Percentiles rank a stretch among this genome's conserved stretches.
Conservation (phyloP, 148 eudicot genomes). For the Rhododendron ferrugineum region DNA sequence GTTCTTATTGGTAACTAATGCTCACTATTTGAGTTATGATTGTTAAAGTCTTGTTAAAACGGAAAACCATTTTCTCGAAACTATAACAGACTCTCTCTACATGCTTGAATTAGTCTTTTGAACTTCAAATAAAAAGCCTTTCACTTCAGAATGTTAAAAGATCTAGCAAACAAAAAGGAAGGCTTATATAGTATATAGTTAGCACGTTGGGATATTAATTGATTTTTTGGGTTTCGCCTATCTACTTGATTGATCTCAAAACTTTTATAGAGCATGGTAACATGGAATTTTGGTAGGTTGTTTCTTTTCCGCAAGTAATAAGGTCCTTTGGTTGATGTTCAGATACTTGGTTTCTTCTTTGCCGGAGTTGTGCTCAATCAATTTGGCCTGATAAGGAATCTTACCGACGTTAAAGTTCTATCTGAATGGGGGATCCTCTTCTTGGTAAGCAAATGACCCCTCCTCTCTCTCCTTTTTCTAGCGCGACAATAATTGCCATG, state of each 20-base stretch:
- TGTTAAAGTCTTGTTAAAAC: not conserved
- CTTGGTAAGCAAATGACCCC: constrained; percentile 49
- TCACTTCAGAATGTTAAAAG: not conserved
- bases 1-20: not conserved
- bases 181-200: not conserved
- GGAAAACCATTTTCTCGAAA: not conserved
- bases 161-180: not conserved
- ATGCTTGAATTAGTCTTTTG: not conserved
- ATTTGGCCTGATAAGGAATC: constrained; percentile 87
- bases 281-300: not conserved
- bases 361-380: constrained; percentile 95
- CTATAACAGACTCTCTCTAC: not conserved
- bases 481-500: not conserved
- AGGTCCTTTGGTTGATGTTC: constrained; percentile 13
- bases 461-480: not conserved
- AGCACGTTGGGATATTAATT: not conserved
- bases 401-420: constrained; percentile 86
- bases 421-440: constrained; percentile 99
- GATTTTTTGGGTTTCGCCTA: not conserved
- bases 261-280: not conserved
- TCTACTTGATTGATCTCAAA: not conserved
- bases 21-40: not conserved
- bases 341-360: constrained; percentile 97
- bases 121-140: not conserved
- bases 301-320: not conserved